Evolutionary conservation across 164 flowering plant species (phyloP), one percentile per base, ranked within the genome.

Genomic region (Magnolia kwangsiensis): DNA sequence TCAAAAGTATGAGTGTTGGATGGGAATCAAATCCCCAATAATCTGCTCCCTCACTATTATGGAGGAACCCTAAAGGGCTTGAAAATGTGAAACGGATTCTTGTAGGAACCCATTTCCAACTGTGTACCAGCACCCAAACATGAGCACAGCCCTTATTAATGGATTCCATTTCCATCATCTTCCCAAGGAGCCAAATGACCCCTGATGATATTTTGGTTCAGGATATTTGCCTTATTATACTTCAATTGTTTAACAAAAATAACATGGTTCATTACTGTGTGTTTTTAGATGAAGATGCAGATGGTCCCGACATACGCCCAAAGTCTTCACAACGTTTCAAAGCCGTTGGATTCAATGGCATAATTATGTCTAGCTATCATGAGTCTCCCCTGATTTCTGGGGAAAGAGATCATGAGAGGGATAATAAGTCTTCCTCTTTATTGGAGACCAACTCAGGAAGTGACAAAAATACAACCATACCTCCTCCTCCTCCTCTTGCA

Each of bases 261-360:
- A 49, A 50, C 23, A 7, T 20, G 49, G 27, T 70, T 23, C 21
- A 49, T 70, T 11, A 7, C 11, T 19, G 9, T 50, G 6, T 10
- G 8, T 72, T 73, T 55, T 64, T 81, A 84, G 86, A 84, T 63
- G 81, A 76, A 20, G 82, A 79, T 73, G 74, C 69, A 27, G 76
- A 63, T 29, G 80, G 37, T 18, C 51, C 67, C 73, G 73, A 75
- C 73, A 73, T 76, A 68, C 79, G 61, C 55, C 67, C 51, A 23
- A 74, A 76, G 69, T 67, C 81, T 77, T 63, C 78, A 75, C 80
- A 70, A 72, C 67, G 69, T 73, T 63, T 77, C 18, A 73, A 72
- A 73, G 63, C 70, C 18, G 31, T 55, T 65, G 71, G 29, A 49
- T 63, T 77, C 45, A 74, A 50, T 72, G 72, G 51, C 63, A 77